Conservation (phyloP, 306 rosid genomes). For the Alnus glutinosa region DNA sequence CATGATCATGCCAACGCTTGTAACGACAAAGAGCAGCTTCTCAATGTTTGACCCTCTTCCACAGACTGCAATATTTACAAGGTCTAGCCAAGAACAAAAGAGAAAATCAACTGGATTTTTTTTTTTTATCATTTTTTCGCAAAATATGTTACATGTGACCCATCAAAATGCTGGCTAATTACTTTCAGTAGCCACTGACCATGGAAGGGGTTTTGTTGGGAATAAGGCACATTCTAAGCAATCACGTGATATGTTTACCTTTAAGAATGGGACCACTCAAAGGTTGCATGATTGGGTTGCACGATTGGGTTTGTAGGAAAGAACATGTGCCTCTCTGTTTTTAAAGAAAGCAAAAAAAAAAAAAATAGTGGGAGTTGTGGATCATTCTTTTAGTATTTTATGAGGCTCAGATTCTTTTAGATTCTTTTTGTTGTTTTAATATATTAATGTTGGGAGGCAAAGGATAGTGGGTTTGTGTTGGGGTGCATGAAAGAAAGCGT, state of each 20-base stretch:
- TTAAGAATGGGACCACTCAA: conserved; percentile 68
- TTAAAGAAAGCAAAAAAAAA: conserved; percentile 15
- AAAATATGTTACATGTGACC: not conserved
- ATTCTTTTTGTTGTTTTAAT: conserved; percentile 27
- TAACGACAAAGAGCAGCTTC: conserved; percentile 53
- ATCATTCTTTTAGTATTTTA: conserved; percentile 39
- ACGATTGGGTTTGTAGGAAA: conserved; percentile 67
- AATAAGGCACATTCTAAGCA: conserved; percentile 32
- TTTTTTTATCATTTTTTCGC: too few relatives aligned
- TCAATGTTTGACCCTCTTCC: conserved; percentile 40
- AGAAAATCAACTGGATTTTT: not conserved
- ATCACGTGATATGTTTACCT: conserved; percentile 69
- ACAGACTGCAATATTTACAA: not conserved
- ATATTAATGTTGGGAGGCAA: conserved; percentile 22
- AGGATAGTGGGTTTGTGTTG: conserved; percentile 52
- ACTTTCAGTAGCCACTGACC: conserved; percentile 30
- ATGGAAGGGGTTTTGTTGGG: conserved; percentile 10
- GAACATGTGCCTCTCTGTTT: conserved; percentile 66
- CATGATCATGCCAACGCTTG: conserved; percentile 13
- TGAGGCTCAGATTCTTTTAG: conserved; percentile 19
- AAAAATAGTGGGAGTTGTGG: conserved; percentile 21
- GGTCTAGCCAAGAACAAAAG: not conserved
- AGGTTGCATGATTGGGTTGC: conserved; percentile 61
- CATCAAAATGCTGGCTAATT: conserved; percentile 23
- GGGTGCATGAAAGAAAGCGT: conserved; percentile 33